A percentile compares a stretch with the other conserved stretches of the same genome.
Evolutionary conservation across 257 asterid genomes (phyloP).

Genomic region (Nyctanthes arbortristis): DNA sequence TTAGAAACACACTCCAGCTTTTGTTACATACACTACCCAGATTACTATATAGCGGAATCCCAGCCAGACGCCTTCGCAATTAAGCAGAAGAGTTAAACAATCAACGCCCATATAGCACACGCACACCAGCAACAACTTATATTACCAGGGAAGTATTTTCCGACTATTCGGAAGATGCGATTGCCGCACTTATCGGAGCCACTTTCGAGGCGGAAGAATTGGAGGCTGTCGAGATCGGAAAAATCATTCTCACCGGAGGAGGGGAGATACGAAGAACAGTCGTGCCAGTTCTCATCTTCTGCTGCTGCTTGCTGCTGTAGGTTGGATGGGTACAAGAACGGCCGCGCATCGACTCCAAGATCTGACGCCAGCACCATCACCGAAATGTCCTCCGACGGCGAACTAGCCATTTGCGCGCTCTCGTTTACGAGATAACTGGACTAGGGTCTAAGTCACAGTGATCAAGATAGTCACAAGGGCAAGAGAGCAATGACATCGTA

Average conservation of each 20-base stretch:
- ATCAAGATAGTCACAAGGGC: too few relatives aligned
- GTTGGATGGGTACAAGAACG: constrained; percentile 51
- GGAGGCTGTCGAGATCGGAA: constrained; percentile 81
- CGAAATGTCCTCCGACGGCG: constrained; percentile 67
- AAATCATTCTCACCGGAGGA: constrained; percentile 60
- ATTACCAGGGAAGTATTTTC: constrained; percentile 90
- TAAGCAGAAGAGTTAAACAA: background rate
- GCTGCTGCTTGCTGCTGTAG: constrained; percentile 30
- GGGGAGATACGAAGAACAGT: constrained; percentile 58
- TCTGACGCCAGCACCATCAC: constrained; percentile 94
- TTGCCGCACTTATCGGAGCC: constrained; percentile 73
- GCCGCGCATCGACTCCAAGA: constrained; percentile 82
- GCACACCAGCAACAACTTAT: background rate
- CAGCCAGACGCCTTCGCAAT: too few relatives aligned
- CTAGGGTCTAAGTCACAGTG: background rate
- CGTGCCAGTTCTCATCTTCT: constrained; percentile 72
- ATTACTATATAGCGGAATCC: too few relatives aligned
- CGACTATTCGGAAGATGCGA: constrained; percentile 84
- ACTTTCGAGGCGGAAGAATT: constrained; percentile 70
- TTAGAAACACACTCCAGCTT: too few relatives aligned
- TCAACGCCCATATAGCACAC: background rate
- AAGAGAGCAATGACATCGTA: too few relatives aligned
- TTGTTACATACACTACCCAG: too few relatives aligned
- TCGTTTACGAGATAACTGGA: constrained; percentile 13
- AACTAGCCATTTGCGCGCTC: constrained; percentile 26